phyloP scores from a whole-genome alignment of 192 early-diverging fungal species.

The Coemansia umbellata region DNA sequence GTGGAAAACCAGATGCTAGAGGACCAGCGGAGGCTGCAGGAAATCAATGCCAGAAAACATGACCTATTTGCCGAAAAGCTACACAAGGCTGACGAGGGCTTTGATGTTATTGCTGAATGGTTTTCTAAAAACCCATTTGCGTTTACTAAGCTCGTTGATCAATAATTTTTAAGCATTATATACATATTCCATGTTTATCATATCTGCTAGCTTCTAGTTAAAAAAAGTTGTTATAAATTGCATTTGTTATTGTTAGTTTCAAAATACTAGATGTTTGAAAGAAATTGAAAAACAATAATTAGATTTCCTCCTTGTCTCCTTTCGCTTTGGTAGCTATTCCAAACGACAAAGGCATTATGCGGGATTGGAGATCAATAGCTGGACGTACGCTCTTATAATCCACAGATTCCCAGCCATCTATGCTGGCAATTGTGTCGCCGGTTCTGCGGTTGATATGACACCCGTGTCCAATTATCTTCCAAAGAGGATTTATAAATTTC shows the following conservation, averaged over 20 bases:
- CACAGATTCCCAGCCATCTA: conserved; percentile 24
- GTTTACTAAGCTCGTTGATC: conserved; percentile 38
- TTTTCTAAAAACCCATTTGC: conserved; percentile 84
- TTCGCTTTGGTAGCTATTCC: conserved; percentile 39
- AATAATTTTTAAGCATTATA: conserved; percentile 10
- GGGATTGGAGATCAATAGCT: conserved; percentile 26
- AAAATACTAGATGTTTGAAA: background rate
- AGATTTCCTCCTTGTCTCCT: too few species aligned
- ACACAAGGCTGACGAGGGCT: conserved; percentile 71
- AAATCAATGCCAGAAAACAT: conserved; percentile 69
- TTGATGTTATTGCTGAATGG: conserved; percentile 83
- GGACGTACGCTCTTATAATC: conserved; percentile 40
- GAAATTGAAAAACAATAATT: too few species aligned
- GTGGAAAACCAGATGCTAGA: conserved; percentile 78
- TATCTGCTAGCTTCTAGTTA: too few species aligned
- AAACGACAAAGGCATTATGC: conserved; percentile 42
- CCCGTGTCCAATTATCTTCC: conserved; percentile 29
- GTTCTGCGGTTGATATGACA: conserved; percentile 35
- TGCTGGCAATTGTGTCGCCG: conserved; percentile 20
- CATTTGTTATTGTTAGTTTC: background rate
- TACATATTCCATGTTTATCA: too few species aligned
- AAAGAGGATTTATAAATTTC: conserved; percentile 29
- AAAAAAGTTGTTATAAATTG: background rate
- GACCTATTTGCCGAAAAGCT: conserved; percentile 81
- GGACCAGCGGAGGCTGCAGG: conserved; percentile 75